Conservation (phyloP, 1,139 yeast genomes). For the Lodderomyces pseudojiufengensis region DNA sequence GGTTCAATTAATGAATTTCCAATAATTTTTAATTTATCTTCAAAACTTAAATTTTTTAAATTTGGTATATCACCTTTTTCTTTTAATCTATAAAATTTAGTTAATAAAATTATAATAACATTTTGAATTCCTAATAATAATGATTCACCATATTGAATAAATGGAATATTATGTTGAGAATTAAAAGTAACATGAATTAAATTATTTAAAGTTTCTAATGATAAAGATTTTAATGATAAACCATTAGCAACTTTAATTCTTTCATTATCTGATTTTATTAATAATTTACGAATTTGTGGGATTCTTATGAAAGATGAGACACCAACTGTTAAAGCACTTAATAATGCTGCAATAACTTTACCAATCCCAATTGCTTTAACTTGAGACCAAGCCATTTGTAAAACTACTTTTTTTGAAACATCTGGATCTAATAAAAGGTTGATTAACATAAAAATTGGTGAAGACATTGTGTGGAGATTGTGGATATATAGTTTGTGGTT, state of each 20-base stretch:
- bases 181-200: slow-evolving; percentile 43
- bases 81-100: slow-evolving; percentile 33
- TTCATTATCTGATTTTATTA: slow-evolving; percentile 21
- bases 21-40: slow-evolving; percentile 19
- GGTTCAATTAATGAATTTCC: slow-evolving; percentile 24
- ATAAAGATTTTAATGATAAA: slow-evolving; percentile 34
- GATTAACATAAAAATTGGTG: slow-evolving; percentile 25
- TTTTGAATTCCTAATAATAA: slow-evolving; percentile 41
- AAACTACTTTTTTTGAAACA: slow-evolving; percentile 37
- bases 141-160: slow-evolving; percentile 43
- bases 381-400: slow-evolving; percentile 39
- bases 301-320: slow-evolving; percentile 40
- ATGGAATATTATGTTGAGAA: slow-evolving; percentile 32
- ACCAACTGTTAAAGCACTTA: slow-evolving; percentile 38
- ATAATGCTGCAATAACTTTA: slow-evolving; percentile 30
- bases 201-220: slow-evolving; percentile 37
- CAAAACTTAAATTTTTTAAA: slow-evolving; percentile 13
- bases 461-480: slow-evolving; percentile 17
- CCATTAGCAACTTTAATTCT: slow-evolving; percentile 37
- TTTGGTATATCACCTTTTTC: slow-evolving; percentile 16
- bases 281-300: slow-evolving; percentile 42
- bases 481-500: neutral
- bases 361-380: slow-evolving; percentile 35
- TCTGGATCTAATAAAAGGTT: slow-evolving; percentile 39
- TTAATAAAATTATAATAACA: slow-evolving; percentile 33